Base-by-base conservation (phyloP, 371 early-diverging fungal species). In the Rhizopus microsporus region DNA sequence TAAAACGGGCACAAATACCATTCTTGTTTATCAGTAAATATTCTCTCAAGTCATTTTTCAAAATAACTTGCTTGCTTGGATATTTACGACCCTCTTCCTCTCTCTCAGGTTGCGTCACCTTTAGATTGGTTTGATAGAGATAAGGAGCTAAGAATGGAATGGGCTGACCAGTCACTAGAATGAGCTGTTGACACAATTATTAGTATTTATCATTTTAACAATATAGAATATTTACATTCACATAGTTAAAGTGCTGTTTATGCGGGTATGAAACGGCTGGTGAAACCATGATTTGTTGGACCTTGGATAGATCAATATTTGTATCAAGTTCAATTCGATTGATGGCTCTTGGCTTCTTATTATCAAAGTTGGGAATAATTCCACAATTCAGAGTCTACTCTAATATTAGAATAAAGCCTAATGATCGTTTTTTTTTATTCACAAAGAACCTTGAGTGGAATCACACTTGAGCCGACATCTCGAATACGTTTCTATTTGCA, bases 201-300 rank as follows among this genome's bases (percentile, higher is more conserved):
- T n/a, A 50, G 33, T 10, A 8, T 44, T 29, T 42, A 16, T 50
- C 35, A n/a, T 43, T 13, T 9, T 40, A 8, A 9, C 31, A 32
- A 40, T 5, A 35, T 5, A 16, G n/a, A 29, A 38, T 33, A 15
- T 39, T 32, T 79, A 86, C 86, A 63, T 86, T 78, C 15, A 83
- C 82, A 59, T 84, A 86, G 51, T 67, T 70, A 63, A 78, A 83
- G 50, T 77, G 59, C 15, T 67, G 70, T 52, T 82, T 81, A 64
- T 83, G 78, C 1, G 83, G 84, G 63, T 83, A 86, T 9, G 66
- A 53, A 16, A 74, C 46, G 5, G 81, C 68, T 12, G 83, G 77
- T 7, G 87, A 86, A 3, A 84, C 82, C 87, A 86, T 84, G 55
- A 86, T 68, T 68, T 86, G 84, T 40, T 80, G 74, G 16, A 82